A percentile compares a stretch with the other conserved stretches of the same genome.
phyloP scores from a whole-genome alignment of 441 rosid genomes.

The Flueggea neowawraea region DNA sequence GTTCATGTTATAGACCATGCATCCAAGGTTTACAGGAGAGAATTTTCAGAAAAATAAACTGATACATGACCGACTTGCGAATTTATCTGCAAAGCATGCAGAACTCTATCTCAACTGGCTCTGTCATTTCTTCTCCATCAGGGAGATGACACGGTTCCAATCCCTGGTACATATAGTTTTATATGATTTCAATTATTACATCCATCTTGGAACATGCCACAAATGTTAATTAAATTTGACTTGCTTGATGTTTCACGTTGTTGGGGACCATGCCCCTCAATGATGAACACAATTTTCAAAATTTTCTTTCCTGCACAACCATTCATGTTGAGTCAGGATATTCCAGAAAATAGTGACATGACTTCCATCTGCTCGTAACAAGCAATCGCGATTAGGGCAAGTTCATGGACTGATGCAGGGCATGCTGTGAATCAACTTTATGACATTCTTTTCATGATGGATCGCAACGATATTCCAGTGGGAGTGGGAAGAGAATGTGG shows the following conservation, averaged over 20 bases:
- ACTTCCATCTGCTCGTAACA: conserved; percentile 18
- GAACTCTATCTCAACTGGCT: conserved; percentile 49
- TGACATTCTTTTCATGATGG: conserved; percentile 93
- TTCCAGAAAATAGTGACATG: not conserved
- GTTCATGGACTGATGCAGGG: conserved; percentile 87
- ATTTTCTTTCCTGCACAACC: no score
- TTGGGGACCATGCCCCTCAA: no score
- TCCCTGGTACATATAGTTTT: conserved; percentile 31
- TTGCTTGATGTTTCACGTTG: not conserved
- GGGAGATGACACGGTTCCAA: conserved; percentile 46
- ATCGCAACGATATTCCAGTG: conserved; percentile 67
- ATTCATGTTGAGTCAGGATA: not conserved
- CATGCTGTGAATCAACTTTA: conserved; percentile 81
- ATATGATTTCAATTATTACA: not conserved
- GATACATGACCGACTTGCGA: conserved; percentile 23
- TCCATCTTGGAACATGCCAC: not conserved
- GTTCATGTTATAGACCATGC: conserved; percentile 2
- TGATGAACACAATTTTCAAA: no score
- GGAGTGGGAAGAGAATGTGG: conserved; percentile 97
- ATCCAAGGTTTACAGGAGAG: conserved; percentile 42
- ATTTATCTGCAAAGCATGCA: conserved; percentile 35
- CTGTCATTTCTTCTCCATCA: conserved; percentile 53
- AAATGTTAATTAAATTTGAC: not conserved
- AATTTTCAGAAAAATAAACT: conserved; percentile 47
- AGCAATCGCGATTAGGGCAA: conserved; percentile 71